These are phyloP conservation scores for Amaranthus tricolor DNA, from an alignment of 179 eudicot species.

Conservation along the genomic window DNA sequence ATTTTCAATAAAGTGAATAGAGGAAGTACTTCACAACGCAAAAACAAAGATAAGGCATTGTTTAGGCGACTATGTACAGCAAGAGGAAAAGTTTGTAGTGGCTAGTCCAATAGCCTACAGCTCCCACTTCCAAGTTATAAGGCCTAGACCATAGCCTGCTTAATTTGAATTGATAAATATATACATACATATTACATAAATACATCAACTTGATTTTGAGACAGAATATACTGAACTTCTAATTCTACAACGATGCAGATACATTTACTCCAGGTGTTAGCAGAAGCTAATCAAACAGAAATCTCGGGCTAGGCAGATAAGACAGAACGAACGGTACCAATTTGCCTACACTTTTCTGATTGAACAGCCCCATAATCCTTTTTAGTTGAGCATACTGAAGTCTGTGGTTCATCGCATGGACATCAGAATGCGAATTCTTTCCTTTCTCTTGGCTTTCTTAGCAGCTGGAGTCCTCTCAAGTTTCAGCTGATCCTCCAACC, in stretches of 20 bases:
- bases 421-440: slow-evolving; percentile 61
- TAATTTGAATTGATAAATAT: no score
- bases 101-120: no score
- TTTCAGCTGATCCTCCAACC: slow-evolving; percentile 59
- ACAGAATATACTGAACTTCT: not conserved
- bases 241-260: slow-evolving; percentile 9
- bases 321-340: slow-evolving; percentile 8
- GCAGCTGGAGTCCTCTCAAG: slow-evolving; percentile 68
- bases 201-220: not conserved
- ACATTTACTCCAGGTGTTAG: slow-evolving; percentile 16
- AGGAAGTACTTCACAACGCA: no score
- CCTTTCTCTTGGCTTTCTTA: slow-evolving; percentile 61
- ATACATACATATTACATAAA: no score
- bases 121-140: no score
- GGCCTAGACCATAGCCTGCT: no score
- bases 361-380: not conserved
- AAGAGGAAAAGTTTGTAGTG: no score
- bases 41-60: no score
- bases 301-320: not conserved
- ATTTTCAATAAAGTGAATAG: no score
- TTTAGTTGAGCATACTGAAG: not conserved
- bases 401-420: slow-evolving; percentile 62
- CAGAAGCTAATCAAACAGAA: slow-evolving; percentile 18
- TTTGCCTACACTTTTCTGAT: not conserved
- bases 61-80: no score